Evolutionary conservation across 78 protist genomes (phyloP).

Genomic region (Bodo saltans): DNA sequence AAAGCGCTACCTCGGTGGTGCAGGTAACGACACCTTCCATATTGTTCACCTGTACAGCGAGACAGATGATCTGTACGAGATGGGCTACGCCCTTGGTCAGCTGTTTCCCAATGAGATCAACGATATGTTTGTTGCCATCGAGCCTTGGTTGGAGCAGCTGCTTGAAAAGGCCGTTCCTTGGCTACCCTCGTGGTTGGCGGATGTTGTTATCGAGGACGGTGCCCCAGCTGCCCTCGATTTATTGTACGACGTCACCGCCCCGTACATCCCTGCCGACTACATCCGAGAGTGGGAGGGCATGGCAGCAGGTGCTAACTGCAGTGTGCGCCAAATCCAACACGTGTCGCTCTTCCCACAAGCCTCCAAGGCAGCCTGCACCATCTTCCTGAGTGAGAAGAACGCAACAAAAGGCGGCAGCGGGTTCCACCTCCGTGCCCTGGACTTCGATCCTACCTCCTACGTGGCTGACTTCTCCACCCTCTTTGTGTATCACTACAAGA

Average conservation of each 20-base stretch:
- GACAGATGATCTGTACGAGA: background rate
- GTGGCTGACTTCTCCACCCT: background rate
- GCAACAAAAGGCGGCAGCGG: background rate
- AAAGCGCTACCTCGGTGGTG: background rate
- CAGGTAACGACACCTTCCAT: background rate
- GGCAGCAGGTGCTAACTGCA: background rate
- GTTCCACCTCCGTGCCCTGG: background rate
- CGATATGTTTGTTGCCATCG: background rate
- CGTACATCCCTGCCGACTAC: background rate
- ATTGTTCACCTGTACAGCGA: background rate
- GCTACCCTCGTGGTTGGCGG: background rate
- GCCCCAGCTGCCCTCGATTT: background rate
- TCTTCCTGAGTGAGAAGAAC: background rate
- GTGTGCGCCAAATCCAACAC: background rate
- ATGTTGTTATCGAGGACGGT: background rate
- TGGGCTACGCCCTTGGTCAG: background rate
- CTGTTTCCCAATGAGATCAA: background rate
- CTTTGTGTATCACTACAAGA: background rate
- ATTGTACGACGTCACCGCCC: background rate
- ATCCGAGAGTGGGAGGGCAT: background rate
- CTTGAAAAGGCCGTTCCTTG: background rate
- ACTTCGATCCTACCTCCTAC: background rate
- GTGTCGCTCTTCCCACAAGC: background rate
- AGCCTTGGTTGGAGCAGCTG: background rate
- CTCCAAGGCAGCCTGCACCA: background rate